These are phyloP conservation scores for Dothistroma septosporum DNA, from an alignment of 2,329 filamentous ascomycete genomes.

Conservation along the genomic window DNA sequence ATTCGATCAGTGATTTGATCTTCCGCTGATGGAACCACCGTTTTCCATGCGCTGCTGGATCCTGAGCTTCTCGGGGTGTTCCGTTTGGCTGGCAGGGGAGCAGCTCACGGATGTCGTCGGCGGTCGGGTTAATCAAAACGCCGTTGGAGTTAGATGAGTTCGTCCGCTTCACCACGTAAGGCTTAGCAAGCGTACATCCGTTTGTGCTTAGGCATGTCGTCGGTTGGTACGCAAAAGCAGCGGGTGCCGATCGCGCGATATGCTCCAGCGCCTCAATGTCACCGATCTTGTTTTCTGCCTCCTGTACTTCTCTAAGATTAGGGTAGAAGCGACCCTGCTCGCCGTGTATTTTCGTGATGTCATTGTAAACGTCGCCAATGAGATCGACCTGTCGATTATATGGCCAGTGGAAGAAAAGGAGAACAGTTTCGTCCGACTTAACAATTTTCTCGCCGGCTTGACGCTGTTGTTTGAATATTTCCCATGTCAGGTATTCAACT, in stretches of 20 bases:
- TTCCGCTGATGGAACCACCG: constrained; percentile 9
- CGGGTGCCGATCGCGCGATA: not conserved
- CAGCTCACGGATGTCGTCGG: not conserved
- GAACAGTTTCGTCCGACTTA: not conserved
- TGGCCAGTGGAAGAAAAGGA: not conserved
- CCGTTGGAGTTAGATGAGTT: not conserved
- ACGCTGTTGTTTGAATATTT: not conserved
- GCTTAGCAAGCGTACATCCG: constrained; percentile 1
- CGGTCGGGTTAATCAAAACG: not conserved
- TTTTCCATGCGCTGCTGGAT: not conserved
- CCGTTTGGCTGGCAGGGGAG: not conserved
- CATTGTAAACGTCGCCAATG: not conserved
- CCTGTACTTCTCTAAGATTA: constrained; percentile 1
- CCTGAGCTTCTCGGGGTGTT: not conserved
- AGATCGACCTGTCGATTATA: not conserved
- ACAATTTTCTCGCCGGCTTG: not conserved
- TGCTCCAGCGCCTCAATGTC: constrained; percentile 7
- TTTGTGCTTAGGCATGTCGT: constrained; percentile 1
- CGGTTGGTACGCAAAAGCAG: not conserved
- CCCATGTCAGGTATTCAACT: not conserved
- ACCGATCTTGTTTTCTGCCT: constrained; percentile 8
- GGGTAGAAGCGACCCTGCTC: constrained; percentile 7
- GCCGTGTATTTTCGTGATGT: not conserved
- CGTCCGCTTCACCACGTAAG: constrained; percentile 3
- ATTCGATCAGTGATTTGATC: not conserved